Percentiles rank a stretch among this genome's conserved stretches.
Conservation (phyloP, 177 flowering plant genomes). For the Vitis hybrid region DNA sequence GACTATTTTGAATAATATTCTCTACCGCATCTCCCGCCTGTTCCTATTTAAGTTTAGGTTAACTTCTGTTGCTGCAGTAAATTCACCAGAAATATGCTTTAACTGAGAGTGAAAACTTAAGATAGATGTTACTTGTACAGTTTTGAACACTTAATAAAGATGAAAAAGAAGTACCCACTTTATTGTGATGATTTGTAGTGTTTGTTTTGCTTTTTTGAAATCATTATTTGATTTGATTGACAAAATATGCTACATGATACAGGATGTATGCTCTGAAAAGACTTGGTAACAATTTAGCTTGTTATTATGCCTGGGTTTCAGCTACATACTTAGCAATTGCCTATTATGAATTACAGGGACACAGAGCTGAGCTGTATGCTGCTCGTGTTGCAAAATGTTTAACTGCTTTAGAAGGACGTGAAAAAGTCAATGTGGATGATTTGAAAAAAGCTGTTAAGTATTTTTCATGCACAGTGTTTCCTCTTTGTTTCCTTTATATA, state of each 20-base stretch:
- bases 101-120: too few species aligned
- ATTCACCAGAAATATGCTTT: too few species aligned
- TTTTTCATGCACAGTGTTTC: constrained; percentile 4
- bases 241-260: not conserved
- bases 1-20: too few species aligned
- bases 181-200: too few species aligned
- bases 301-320: not conserved
- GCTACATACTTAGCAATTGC: not conserved
- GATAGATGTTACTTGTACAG: too few species aligned
- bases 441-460: constrained; percentile 93
- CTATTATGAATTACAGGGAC: constrained; percentile 64
- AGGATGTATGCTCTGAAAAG: not conserved
- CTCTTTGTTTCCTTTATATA: too few species aligned
- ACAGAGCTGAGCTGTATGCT: constrained; percentile 96
- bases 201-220: too few species aligned
- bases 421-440: constrained; percentile 87
- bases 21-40: too few species aligned
- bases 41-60: too few species aligned
- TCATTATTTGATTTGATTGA: not conserved
- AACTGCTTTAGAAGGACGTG: constrained; percentile 95
- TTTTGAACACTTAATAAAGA: too few species aligned
- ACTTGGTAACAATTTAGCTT: not conserved
- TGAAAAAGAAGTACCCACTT: too few species aligned
- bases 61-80: too few species aligned
- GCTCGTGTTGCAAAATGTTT: constrained; percentile 94